These are phyloP conservation scores for Aspergillus felis DNA, from an alignment of 2,329 filamentous ascomycete species.

Conservation along the genomic window DNA sequence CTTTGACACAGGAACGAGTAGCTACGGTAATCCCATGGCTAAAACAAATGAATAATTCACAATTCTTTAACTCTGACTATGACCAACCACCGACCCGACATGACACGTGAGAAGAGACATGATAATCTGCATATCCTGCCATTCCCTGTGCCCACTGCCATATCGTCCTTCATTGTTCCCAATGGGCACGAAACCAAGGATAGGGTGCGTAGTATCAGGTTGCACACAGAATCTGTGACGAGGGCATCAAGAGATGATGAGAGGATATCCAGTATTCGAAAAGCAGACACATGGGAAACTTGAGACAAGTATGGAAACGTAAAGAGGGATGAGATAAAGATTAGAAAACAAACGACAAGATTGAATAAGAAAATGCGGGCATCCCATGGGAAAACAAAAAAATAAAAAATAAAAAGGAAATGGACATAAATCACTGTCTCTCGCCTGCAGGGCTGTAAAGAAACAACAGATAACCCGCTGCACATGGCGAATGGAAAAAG, in stretches of 20 bases:
- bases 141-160: constrained; percentile 24
- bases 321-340: constrained; percentile 14
- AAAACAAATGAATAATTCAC: constrained; percentile 12
- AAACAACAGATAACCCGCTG: constrained; percentile 11
- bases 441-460: background rate
- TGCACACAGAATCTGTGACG: constrained; percentile 29
- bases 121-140: constrained; percentile 28
- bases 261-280: constrained; percentile 39
- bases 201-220: constrained; percentile 27
- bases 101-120: constrained; percentile 37
- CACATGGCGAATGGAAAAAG: constrained; percentile 17
- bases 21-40: constrained; percentile 14
- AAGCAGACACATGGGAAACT: constrained; percentile 17
- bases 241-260: constrained; percentile 32
- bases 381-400: constrained; percentile 6
- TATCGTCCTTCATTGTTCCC: constrained; percentile 21
- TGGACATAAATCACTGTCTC: constrained; percentile 5
- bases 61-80: constrained; percentile 26
- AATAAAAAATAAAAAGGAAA: constrained; percentile 1
- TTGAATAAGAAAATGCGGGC: constrained; percentile 9
- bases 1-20: background rate
- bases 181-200: constrained; percentile 24
- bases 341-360: background rate
- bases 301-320: constrained; percentile 18
- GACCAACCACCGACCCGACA: constrained; percentile 33